Evolutionary conservation across 805 yeast genomes (phyloP), one percentile per base, ranked within the genome.

Genomic region (Yarrowia osloensis): DNA sequence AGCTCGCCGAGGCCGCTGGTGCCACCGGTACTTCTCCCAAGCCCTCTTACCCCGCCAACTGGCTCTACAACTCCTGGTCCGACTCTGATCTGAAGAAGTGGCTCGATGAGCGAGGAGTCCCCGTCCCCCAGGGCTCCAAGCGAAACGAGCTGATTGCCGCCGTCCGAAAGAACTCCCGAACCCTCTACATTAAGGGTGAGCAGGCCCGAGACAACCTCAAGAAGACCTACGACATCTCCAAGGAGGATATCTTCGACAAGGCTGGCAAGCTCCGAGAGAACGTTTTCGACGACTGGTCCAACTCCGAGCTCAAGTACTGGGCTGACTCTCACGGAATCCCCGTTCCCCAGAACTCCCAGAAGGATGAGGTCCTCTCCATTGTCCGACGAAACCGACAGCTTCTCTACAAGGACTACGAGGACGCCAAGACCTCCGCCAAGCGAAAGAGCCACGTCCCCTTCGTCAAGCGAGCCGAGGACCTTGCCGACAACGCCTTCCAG

Each of bases 241-340:
- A 75, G 40, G 74, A 73, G 46, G 67, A 71, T 19, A 68, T 81
- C 21, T 72, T 75, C 66, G 82, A 80, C 69, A 71, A 72, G 52
- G 69, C 74, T 9, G 82, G 83, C 21, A 61, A 71, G 26, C 71
- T 81, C 39, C 72, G 73, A 67, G 79, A 76, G 66, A 73, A 74
- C 26, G 77, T 80, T n/a, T 73, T 79, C 57, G 79, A 79, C 57
- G 67, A 75, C 26, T 81, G 84, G 82, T 73, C 81, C 22, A 77
- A 77, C 59, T 73, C 79, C 4, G 81, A 80, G 67, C 70, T 83
- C 49, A 73, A 77, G 70, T 76, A 74, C 46, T 82, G 84, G 84
- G 74, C 81, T 13, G 78, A 77, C 62, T 71, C 74, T 66, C 81
- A 81, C 70, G 76, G 76, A 5, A 65, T 79, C 35, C 67, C 68